phyloP scores from a whole-genome alignment of 148 eudicot species.

The Linanthus parryae region DNA sequence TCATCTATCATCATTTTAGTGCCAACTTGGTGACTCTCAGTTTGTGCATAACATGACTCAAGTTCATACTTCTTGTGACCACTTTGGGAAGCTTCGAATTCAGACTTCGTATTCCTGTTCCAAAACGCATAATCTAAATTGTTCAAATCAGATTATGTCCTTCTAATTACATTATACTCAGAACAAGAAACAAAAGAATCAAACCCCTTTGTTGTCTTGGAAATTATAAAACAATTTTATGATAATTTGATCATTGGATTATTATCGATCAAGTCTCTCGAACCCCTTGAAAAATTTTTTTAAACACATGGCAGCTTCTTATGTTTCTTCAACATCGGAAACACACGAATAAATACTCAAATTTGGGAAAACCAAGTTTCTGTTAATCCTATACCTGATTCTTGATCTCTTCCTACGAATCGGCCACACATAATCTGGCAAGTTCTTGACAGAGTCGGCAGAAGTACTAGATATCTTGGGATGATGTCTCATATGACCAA shows the following conservation, averaged over 20 bases:
- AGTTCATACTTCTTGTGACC: too few species aligned
- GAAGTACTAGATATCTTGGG: conserved; percentile 17
- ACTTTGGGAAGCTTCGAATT: not conserved
- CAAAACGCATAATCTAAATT: conserved; percentile 5
- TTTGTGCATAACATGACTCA: not conserved
- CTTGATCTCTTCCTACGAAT: conserved; percentile 40
- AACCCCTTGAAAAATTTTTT: conserved; percentile 57
- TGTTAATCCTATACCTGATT: conserved; percentile 39
- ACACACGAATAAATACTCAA: conserved; percentile 32
- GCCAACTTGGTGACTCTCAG: conserved; percentile 3
- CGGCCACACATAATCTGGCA: conserved; percentile 9
- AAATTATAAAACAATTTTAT: conserved; percentile 15
- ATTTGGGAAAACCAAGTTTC: conserved; percentile 15
- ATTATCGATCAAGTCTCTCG: conserved; percentile 35
- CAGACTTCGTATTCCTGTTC: too few species aligned
- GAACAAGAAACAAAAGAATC: conserved; percentile 2
- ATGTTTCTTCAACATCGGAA: conserved; percentile 55
- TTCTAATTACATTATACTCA: not conserved
- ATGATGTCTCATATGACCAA: conserved; percentile 41
- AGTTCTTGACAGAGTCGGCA: conserved; percentile 10
- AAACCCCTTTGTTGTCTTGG: conserved; percentile 13
- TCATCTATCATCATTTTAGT: too few species aligned
- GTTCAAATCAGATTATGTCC: not conserved
- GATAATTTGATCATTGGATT: conserved; percentile 3
- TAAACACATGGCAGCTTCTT: conserved; percentile 67